phyloP scores from a whole-genome alignment of 352 stramenopile genomes.

The Phytophthora palmivora region DNA sequence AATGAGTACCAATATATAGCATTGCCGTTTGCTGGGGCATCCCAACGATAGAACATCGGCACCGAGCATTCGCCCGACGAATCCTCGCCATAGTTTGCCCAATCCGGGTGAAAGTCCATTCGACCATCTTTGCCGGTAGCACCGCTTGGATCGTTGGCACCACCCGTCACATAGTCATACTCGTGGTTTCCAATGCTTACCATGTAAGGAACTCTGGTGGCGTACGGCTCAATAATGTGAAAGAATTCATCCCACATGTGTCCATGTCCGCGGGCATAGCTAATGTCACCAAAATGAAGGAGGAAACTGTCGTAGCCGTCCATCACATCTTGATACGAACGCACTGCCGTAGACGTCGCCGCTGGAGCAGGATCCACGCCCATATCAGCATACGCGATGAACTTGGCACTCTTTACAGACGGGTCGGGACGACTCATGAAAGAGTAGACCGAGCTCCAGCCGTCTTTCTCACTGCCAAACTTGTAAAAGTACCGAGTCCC shows the following conservation, averaged over 20 bases:
- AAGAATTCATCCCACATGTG: conserved; percentile 84
- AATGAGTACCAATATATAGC: conserved; percentile 93
- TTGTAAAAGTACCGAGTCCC: conserved; percentile 76
- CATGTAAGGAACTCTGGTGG: conserved; percentile 81
- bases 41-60: conserved; percentile 79
- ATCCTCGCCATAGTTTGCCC: conserved; percentile 78
- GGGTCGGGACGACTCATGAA: conserved; percentile 55
- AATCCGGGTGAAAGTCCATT: conserved; percentile 74
- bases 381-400: conserved; percentile 88
- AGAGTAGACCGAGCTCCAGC: conserved; percentile 72
- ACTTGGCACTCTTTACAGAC: conserved; percentile 61
- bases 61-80: conserved; percentile 80
- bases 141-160: conserved; percentile 66
- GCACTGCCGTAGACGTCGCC: conserved; percentile 65
- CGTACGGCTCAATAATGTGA: conserved; percentile 71
- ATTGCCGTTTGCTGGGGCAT: conserved; percentile 65
- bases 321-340: conserved; percentile 68
- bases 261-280: conserved; percentile 66
- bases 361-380: conserved; percentile 66
- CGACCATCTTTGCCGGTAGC: conserved; percentile 50
- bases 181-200: conserved; percentile 84
- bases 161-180: conserved; percentile 74
- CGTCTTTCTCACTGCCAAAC: conserved; percentile 79
- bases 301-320: conserved; percentile 77
- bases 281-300: conserved; percentile 82